phyloP scores from a whole-genome alignment of 1,284 basidiomycete species.

The Pulchroboletus neoregius region DNA sequence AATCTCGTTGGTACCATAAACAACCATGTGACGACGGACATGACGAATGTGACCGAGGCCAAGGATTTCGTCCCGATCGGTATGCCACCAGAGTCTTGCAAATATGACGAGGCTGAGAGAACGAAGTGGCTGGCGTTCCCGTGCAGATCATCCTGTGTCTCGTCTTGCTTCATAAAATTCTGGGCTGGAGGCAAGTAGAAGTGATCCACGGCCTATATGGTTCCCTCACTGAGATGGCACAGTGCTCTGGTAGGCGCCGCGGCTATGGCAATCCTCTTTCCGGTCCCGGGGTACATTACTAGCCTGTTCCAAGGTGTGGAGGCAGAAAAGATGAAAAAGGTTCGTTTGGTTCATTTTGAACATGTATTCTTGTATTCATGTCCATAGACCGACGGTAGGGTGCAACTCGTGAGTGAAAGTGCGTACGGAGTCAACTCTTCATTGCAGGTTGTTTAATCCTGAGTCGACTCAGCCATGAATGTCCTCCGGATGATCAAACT shows the following conservation, averaged over 20 bases:
- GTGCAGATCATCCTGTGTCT: slow-evolving; percentile 44
- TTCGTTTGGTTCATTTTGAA: background rate
- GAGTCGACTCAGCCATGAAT: background rate
- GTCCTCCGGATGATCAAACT: background rate
- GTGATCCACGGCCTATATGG: background rate
- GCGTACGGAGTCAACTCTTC: background rate
- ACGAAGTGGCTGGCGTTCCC: slow-evolving; percentile 39
- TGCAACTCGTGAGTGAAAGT: background rate
- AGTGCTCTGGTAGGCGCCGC: slow-evolving; percentile 18
- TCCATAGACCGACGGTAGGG: background rate
- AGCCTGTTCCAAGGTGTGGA: background rate
- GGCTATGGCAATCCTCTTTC: background rate
- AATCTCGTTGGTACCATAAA: slow-evolving; percentile 50
- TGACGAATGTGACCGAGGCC: slow-evolving; percentile 43
- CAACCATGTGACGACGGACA: slow-evolving; percentile 50
- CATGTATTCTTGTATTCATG: background rate
- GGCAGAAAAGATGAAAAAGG: background rate
- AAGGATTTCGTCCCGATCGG: slow-evolving; percentile 40
- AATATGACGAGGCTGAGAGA: background rate
- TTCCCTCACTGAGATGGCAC: background rate
- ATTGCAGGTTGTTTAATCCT: too few relatives aligned
- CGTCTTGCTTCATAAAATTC: slow-evolving; percentile 43
- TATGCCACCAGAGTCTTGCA: slow-evolving; percentile 8
- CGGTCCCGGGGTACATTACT: background rate
- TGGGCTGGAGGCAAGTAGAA: slow-evolving; percentile 37